Evolutionary conservation across 1,139 yeast genomes (phyloP).

Genomic region (Pichia sp.): DNA sequence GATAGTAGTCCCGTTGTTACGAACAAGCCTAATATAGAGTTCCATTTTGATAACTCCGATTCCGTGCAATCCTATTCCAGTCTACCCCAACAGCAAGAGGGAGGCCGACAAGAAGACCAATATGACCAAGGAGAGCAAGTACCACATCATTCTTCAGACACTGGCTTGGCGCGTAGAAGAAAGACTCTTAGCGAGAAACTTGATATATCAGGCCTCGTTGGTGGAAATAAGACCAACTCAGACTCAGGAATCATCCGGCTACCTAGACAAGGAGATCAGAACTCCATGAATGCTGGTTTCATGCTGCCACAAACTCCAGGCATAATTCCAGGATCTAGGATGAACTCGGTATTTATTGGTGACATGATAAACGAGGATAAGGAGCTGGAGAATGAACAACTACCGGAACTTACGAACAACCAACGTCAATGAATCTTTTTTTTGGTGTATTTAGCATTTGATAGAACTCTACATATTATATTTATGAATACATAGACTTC

Average conservation of each 20-base stretch:
- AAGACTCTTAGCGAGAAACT: conserved; percentile 13
- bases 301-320: conserved; percentile 16
- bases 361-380: not conserved
- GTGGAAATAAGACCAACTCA: no score
- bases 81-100: no score
- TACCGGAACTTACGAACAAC: no score
- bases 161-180: conserved; percentile 10
- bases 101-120: no score
- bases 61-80: not conserved
- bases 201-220: conserved; percentile 7
- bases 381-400: not conserved
- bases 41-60: not conserved
- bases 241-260: no score
- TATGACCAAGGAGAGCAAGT: not conserved
- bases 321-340: conserved; percentile 14
- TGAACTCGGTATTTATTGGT: conserved; percentile 8
- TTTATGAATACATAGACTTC: no score
- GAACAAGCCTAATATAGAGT: conserved; percentile 4
- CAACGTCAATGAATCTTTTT: no score
- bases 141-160: no score
- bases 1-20: conserved; percentile 8
- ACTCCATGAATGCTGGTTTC: conserved; percentile 1
- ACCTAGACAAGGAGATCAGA: no score
- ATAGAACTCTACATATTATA: no score
- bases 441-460: no score